phyloP scores from a whole-genome alignment of 1,284 basidiomycete species.

The Waitea zeae region DNA sequence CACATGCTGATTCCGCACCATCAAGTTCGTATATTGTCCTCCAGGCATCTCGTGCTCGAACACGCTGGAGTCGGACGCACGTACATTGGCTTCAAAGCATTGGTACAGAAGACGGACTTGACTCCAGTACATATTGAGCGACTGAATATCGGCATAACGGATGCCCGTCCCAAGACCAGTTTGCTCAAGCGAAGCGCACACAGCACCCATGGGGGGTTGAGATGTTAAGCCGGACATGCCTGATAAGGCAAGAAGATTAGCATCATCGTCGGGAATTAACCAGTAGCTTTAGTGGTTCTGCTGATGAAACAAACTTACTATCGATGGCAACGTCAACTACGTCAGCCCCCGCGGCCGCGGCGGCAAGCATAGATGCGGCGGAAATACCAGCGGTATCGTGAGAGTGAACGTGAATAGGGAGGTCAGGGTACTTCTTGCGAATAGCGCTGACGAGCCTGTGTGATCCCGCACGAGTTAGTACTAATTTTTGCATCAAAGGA shows the following conservation, averaged over 20 bases:
- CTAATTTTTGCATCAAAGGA: too few species aligned
- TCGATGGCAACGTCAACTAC: conserved; percentile 98
- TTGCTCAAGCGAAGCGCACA: conserved; percentile 91
- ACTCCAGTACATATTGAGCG: conserved; percentile 96
- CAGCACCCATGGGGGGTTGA: conserved; percentile 96
- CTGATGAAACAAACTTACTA: conserved; percentile 31
- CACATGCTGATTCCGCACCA: conserved; percentile 31
- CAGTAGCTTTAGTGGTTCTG: neutral
- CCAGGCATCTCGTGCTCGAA: conserved; percentile 99
- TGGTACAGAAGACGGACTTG: conserved; percentile 91
- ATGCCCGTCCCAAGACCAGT: conserved; percentile 92
- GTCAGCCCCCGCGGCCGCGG: conserved; percentile 92
- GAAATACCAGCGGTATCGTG: conserved; percentile 99
- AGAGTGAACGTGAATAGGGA: conserved; percentile 98
- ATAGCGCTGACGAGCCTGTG: conserved; percentile 80
- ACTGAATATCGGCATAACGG: conserved; percentile 93
- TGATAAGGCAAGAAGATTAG: conserved; percentile 13
- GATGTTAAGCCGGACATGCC: conserved; percentile 98
- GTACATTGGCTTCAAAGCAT: conserved; percentile 98
- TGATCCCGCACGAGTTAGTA: neutral
- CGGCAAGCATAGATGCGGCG: conserved; percentile 90
- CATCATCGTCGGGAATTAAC: neutral
- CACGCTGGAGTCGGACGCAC: conserved; percentile 91
- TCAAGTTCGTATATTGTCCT: conserved; percentile 91
- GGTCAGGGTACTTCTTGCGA: conserved; percentile 89